A percentile compares a stretch with the other conserved stretches of the same genome.
Evolutionary conservation across 2,329 filamentous ascomycete species (phyloP).

Genomic region (Aspergillus clavatus): DNA sequence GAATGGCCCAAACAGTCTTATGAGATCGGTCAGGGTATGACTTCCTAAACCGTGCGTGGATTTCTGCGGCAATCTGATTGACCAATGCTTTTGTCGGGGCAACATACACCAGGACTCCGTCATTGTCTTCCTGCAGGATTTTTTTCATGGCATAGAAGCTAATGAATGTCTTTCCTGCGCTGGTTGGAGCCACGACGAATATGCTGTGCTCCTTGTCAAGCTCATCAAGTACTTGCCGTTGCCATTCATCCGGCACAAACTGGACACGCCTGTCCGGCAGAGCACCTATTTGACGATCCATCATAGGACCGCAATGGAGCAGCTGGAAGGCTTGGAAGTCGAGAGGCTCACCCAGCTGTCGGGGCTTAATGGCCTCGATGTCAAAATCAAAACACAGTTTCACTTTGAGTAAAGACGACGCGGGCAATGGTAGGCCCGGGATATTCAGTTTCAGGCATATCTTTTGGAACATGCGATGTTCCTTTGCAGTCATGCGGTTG

Average conservation of each 20-base stretch:
- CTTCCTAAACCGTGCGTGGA: conserved; percentile 70
- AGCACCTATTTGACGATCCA: conserved; percentile 67
- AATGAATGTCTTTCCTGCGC: conserved; percentile 78
- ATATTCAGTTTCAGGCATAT: background rate
- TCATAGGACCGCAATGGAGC: conserved; percentile 62
- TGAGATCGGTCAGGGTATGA: conserved; percentile 50
- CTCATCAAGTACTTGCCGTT: conserved; percentile 66
- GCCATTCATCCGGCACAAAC: conserved; percentile 73
- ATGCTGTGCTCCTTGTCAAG: conserved; percentile 67
- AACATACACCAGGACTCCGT: conserved; percentile 70
- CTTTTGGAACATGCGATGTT: background rate
- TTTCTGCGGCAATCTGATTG: conserved; percentile 76
- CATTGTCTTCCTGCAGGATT: conserved; percentile 61
- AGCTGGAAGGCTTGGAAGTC: conserved; percentile 55
- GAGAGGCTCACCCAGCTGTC: background rate
- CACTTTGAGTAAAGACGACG: background rate
- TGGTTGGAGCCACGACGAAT: conserved; percentile 72
- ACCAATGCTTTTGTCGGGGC: conserved; percentile 78
- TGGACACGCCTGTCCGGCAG: conserved; percentile 48
- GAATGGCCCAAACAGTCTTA: conserved; percentile 72
- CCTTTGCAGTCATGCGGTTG: background rate
- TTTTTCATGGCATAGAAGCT: conserved; percentile 77
- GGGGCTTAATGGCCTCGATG: background rate
- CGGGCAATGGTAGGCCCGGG: background rate
- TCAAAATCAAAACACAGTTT: background rate